Evolutionary conservation across 768 basidiomycete species (phyloP).

Genomic region (Lentinula aciculospora): DNA sequence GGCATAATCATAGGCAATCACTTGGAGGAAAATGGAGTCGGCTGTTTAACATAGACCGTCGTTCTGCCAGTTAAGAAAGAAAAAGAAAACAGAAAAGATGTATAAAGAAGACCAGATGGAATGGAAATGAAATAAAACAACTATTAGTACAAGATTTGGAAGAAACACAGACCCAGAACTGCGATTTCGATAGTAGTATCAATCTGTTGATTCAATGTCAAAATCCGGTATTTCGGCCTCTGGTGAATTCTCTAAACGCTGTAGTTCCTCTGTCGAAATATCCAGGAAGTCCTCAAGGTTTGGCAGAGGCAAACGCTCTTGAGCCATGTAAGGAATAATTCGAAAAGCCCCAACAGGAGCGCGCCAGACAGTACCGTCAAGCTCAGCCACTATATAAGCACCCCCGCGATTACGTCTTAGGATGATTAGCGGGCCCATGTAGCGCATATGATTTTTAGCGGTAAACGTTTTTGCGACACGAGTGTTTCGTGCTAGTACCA

Average conservation of each 20-base stretch:
- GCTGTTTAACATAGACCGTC: no score
- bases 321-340: conserved; percentile 18
- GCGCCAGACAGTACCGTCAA: conserved; percentile 22
- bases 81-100: no score
- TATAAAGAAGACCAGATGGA: no score
- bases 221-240: not conserved
- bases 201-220: not conserved
- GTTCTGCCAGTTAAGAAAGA: no score
- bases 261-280: not conserved
- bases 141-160: no score
- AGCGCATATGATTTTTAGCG: conserved; percentile 26
- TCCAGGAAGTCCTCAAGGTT: not conserved
- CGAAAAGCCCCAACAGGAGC: conserved; percentile 19
- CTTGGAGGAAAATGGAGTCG: no score
- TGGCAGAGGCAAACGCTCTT: not conserved
- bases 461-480: conserved; percentile 20
- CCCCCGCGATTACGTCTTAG: conserved; percentile 20
- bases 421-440: conserved; percentile 32
- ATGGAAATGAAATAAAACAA: no score
- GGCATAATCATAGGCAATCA: no score
- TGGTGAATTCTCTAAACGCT: not conserved
- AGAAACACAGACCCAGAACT: no score
- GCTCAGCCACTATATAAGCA: conserved; percentile 24
- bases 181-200: not conserved
- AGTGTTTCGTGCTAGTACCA: conserved; percentile 31